Percentiles rank a stretch among this genome's conserved stretches.
phyloP scores from a whole-genome alignment of 2,329 filamentous ascomycete species.

The Colletotrichum limetticola region DNA sequence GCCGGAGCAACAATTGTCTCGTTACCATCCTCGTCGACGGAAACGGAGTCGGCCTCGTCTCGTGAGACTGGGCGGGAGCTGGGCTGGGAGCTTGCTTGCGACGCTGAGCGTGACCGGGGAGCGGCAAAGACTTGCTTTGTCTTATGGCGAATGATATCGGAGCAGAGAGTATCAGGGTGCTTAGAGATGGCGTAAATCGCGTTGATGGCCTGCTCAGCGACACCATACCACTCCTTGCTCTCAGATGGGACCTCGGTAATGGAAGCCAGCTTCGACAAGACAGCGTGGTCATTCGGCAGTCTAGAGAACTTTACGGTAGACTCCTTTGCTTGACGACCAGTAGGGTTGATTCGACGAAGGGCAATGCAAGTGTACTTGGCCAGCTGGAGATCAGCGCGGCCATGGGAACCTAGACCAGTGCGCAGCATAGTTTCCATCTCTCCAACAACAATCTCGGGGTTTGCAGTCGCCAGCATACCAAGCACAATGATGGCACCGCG shows the following conservation, averaged over 20 bases:
- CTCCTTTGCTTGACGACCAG: conserved; percentile 81
- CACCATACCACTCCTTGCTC: conserved; percentile 95
- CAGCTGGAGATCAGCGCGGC: conserved; percentile 84
- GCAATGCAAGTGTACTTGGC: conserved; percentile 97
- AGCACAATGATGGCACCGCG: conserved; percentile 95
- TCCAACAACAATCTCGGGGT: conserved; percentile 90
- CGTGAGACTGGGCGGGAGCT: conserved; percentile 47
- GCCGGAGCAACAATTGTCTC: conserved; percentile 39
- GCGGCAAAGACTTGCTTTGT: conserved; percentile 80
- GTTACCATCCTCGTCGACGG: conserved; percentile 39
- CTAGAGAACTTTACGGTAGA: conserved; percentile 77
- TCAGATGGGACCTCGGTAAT: conserved; percentile 88
- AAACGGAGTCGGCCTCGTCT: conserved; percentile 29
- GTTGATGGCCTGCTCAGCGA: conserved; percentile 95
- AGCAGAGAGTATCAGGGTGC: conserved; percentile 92
- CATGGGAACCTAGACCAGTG: conserved; percentile 85
- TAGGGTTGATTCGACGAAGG: conserved; percentile 88
- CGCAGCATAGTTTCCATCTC: conserved; percentile 96
- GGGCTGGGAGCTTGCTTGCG: conserved; percentile 54
- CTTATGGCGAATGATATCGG: conserved; percentile 88
- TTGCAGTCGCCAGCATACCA: conserved; percentile 94
- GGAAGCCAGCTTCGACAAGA: conserved; percentile 81
- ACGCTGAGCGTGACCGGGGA: conserved; percentile 43
- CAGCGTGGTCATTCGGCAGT: conserved; percentile 90
- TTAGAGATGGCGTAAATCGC: conserved; percentile 95